phyloP scores from a whole-genome alignment of 208 protist species.

The Angomonas deanei region DNA sequence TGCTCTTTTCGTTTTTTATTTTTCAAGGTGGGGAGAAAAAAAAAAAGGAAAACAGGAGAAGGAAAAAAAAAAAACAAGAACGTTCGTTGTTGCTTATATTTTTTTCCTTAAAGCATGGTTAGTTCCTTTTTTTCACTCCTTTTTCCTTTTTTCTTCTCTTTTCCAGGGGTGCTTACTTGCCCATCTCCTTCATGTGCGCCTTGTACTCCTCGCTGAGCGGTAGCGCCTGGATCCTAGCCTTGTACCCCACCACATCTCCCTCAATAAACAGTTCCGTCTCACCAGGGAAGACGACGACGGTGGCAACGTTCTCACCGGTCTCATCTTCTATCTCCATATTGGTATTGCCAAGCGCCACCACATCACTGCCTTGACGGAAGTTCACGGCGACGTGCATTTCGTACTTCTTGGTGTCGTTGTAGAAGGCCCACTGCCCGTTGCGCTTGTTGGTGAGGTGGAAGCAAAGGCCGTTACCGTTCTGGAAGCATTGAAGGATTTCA shows the following conservation, averaged over 20 bases:
- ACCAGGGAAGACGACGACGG: slow-evolving; percentile 59
- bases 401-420: slow-evolving; percentile 75
- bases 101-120: neutral
- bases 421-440: slow-evolving; percentile 57
- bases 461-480: slow-evolving; percentile 65
- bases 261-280: slow-evolving; percentile 85
- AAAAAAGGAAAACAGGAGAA: slow-evolving; percentile 5
- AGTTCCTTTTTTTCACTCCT: neutral
- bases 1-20: too few relatives aligned
- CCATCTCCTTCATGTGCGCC: slow-evolving; percentile 26
- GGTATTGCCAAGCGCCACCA: slow-evolving; percentile 57
- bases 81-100: neutral
- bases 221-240: slow-evolving; percentile 67
- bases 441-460: slow-evolving; percentile 63
- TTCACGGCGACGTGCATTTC: slow-evolving; percentile 66
- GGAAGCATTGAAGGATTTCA: slow-evolving; percentile 65
- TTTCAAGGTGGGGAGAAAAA: too few relatives aligned
- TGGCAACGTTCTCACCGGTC: slow-evolving; percentile 34
- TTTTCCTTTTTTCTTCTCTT: neutral
- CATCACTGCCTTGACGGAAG: slow-evolving; percentile 53
- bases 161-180: slow-evolving; percentile 5
- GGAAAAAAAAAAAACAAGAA: slow-evolving; percentile 11
- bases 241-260: slow-evolving; percentile 74
- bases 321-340: slow-evolving; percentile 14
- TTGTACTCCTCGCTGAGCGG: slow-evolving; percentile 54